Evolutionary conservation across 495 filamentous ascomycete genomes (phyloP).

Genomic region (Pseudomonodictys pantanalensis): DNA sequence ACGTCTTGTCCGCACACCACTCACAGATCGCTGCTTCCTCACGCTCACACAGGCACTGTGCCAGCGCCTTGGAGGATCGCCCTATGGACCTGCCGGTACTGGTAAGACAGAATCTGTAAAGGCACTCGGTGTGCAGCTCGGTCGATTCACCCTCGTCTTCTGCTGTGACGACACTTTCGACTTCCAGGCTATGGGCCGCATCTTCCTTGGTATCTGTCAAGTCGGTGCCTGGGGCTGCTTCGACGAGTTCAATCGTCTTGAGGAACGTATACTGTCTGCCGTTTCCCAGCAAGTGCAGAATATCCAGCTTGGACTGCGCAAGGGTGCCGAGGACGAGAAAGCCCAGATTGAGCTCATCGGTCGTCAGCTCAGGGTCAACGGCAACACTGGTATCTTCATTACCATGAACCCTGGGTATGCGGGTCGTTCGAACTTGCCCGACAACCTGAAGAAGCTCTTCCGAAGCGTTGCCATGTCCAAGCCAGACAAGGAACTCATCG

Average conservation of each 20-base stretch:
- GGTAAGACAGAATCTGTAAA: conserved; percentile 99
- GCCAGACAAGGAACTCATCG: conserved; percentile 98
- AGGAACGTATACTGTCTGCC: conserved; percentile 93
- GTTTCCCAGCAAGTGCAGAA: conserved; percentile 99
- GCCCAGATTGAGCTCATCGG: conserved; percentile 91
- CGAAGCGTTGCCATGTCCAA: conserved; percentile 99
- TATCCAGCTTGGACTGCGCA: conserved; percentile 90
- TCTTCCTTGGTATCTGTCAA: conserved; percentile 98
- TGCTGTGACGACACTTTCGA: conserved; percentile 99
- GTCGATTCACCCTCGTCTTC: conserved; percentile 96
- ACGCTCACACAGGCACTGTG: conserved; percentile 94
- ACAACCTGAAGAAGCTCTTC: conserved; percentile 99
- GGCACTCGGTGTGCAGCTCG: conserved; percentile 91
- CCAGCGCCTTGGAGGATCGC: conserved; percentile 92
- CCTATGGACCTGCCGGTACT: conserved; percentile 97
- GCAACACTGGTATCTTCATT: conserved; percentile 97
- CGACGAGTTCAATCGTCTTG: conserved; percentile 97
- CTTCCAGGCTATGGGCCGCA: conserved; percentile 98
- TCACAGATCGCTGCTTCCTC: conserved; percentile 97
- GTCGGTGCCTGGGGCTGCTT: conserved; percentile 99
- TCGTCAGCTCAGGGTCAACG: conserved; percentile 78
- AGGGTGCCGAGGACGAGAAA: conserved; percentile 70
- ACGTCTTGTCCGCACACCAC: conserved; percentile 88
- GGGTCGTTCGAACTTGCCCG: conserved; percentile 92
- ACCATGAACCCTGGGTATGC: conserved; percentile 99